A percentile compares a stretch with the other conserved stretches of the same genome.
Evolutionary conservation across 2,329 filamentous ascomycete species (phyloP).

Genomic region (Ilyonectria sp.): DNA sequence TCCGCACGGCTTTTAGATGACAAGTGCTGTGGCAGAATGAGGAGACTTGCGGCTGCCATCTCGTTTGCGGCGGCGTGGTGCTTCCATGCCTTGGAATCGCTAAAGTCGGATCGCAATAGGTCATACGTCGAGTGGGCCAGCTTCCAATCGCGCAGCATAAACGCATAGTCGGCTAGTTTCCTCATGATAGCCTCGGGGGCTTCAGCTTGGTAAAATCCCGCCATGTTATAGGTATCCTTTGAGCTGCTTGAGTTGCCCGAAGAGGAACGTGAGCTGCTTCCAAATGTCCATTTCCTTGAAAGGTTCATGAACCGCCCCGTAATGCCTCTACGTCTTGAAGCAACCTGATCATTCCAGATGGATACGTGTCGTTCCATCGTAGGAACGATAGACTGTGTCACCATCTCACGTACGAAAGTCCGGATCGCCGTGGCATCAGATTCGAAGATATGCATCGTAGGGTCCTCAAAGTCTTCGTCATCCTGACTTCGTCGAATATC

Average conservation of each 20-base stretch:
- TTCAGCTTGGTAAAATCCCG: conserved; percentile 88
- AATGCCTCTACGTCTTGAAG: conserved; percentile 88
- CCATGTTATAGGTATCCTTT: conserved; percentile 82
- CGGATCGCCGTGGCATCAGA: conserved; percentile 91
- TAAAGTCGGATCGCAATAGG: conserved; percentile 88
- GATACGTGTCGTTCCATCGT: conserved; percentile 95
- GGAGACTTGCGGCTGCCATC: conserved; percentile 89
- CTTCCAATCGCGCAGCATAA: conserved; percentile 98
- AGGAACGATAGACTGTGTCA: conserved; percentile 93
- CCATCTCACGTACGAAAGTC: conserved; percentile 93
- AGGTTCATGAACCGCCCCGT: conserved; percentile 95
- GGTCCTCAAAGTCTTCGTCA: conserved; percentile 78
- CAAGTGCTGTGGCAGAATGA: conserved; percentile 81
- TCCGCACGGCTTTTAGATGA: conserved; percentile 85
- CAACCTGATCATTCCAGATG: conserved; percentile 97
- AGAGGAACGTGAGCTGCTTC: conserved; percentile 74
- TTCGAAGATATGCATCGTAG: conserved; percentile 87
- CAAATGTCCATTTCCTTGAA: conserved; percentile 92
- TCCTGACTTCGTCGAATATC: conserved; percentile 79
- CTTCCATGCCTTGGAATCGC: conserved; percentile 96
- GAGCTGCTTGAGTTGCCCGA: conserved; percentile 66
- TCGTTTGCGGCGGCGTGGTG: conserved; percentile 95
- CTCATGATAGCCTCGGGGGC: conserved; percentile 91
- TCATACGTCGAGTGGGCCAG: conserved; percentile 94
- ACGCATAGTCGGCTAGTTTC: conserved; percentile 93